Percentiles rank a stretch among this genome's conserved stretches.
Conservation (phyloP, 2,329 filamentous ascomycete genomes). For the Beauveria sp. region DNA sequence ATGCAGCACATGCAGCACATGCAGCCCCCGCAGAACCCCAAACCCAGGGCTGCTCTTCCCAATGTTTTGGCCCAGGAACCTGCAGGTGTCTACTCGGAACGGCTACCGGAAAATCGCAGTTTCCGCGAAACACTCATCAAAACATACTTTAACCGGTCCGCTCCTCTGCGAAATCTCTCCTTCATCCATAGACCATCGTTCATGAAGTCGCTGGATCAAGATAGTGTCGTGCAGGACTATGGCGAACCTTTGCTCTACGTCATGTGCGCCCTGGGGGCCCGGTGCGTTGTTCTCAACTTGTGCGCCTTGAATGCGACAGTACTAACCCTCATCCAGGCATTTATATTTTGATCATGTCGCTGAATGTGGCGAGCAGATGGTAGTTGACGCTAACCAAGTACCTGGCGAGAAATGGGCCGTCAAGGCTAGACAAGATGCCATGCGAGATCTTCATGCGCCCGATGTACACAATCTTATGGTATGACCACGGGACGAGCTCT, state of each 20-base stretch:
- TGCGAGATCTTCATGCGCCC: conserved; percentile 15
- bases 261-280: conserved; percentile 19
- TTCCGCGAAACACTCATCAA: conserved; percentile 14
- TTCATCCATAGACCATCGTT: conserved; percentile 20
- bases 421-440: conserved; percentile 14
- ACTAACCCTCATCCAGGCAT: conserved; percentile 3
- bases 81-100: conserved; percentile 13
- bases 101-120: conserved; percentile 13
- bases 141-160: conserved; percentile 18
- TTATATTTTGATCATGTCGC: conserved; percentile 14
- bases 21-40: neutral
- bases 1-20: neutral
- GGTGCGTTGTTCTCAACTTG: conserved; percentile 10
- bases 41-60: neutral
- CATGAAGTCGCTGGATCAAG: conserved; percentile 17
- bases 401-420: conserved; percentile 17
- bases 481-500: neutral
- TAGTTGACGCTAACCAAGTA: conserved; percentile 7
- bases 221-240: conserved; percentile 16
- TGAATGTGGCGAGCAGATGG: neutral
- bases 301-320: neutral
- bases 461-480: conserved; percentile 18
- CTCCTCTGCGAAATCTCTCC: conserved; percentile 16
- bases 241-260: conserved; percentile 18
- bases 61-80: neutral